Base-by-base conservation (phyloP, 129 eudicot genomes). In the Lonicera japonica region DNA sequence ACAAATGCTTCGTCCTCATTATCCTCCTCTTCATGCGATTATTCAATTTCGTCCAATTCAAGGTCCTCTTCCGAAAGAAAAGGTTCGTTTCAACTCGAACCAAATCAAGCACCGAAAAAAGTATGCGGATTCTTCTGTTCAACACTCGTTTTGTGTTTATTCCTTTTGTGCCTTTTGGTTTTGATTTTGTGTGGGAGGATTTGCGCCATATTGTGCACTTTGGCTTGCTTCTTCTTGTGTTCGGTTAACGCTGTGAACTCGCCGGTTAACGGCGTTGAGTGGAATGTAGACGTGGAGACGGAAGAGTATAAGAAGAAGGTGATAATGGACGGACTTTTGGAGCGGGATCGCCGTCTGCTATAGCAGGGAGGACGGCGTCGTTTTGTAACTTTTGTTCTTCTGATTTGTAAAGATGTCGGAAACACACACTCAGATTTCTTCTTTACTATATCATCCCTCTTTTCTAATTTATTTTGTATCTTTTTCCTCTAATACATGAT, bases 301-400 rank as follows among this genome's bases (percentile, higher is more conserved):
- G 79, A 71, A 21, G 76, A 72, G 47, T 74, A 77, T 54, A 81
- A 78, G 80, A 85, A 81, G 36, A 72, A 78, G 61, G 86, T 85
- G 39, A 75, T 80, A 38, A 68, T 81, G 85, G 87, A 78, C 13
- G 94, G 94, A 52, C 52, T 85, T 70, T 74, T 81, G 66, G 80
- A 79, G 25, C 47, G 85, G 65, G 72, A 67, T 60, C 82, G 77
- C 53, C 75, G 67, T 41, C 12, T 16, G 12, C 45, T 58, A 16
- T 58, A 58, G 45, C n/a, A 9, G 1, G 21, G 16, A 20, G 51
- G 5, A 29, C 36, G 36, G 36, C 36, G 36, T 29, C 36, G 36
- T 29, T 29, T 29, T 29, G 36, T 29, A 29, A 29, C 6, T 6
- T n/a, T n/a, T n/a, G n/a, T 29, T 6, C 36, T 29, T 29, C 6